These are phyloP conservation scores for Leccinum cinnamomeum DNA, from an alignment of 1,284 basidiomycete species.

Conservation along the genomic window DNA sequence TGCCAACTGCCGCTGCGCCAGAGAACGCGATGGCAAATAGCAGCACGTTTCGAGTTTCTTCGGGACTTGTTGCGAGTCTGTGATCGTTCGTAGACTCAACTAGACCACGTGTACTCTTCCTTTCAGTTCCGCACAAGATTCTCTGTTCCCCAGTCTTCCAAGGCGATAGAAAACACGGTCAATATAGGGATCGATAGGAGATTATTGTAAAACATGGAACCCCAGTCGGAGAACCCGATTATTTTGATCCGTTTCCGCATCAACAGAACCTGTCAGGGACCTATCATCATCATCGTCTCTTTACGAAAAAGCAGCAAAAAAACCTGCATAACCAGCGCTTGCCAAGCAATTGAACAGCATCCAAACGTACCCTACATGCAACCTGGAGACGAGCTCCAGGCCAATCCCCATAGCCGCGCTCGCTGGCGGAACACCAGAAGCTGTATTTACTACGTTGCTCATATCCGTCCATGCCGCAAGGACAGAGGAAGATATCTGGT, in stretches of 20 bases:
- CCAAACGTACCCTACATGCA: slow-evolving; percentile 93
- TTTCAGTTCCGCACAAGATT: slow-evolving; percentile 75
- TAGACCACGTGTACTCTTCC: slow-evolving; percentile 32
- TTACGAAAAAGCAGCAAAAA: slow-evolving; percentile 7
- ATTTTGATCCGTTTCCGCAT: slow-evolving; percentile 98
- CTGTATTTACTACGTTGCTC: slow-evolving; percentile 47
- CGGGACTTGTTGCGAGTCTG: slow-evolving; percentile 58
- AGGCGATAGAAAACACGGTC: slow-evolving; percentile 76
- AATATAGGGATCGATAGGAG: slow-evolving; percentile 92
- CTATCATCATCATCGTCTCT: slow-evolving; percentile 5
- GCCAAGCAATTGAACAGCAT: slow-evolving; percentile 92
- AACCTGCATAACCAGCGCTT: slow-evolving; percentile 88
- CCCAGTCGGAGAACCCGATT: slow-evolving; percentile 99
- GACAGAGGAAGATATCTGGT: slow-evolving; percentile 86
- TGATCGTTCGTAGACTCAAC: slow-evolving; percentile 8
- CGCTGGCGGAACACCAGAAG: slow-evolving; percentile 40
- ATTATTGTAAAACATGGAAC: slow-evolving; percentile 99
- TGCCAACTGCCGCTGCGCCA: slow-evolving; percentile 95
- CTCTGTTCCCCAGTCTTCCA: slow-evolving; percentile 89
- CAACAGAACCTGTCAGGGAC: slow-evolving; percentile 66
- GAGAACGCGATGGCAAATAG: slow-evolving; percentile 92
- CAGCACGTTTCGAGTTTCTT: slow-evolving; percentile 77
- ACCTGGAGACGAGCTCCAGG: slow-evolving; percentile 47
- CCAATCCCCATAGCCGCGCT: slow-evolving; percentile 43
- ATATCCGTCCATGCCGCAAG: slow-evolving; percentile 97